Conservation (phyloP, 1,139 yeast genomes). For the Yamadazyma dendronema region DNA sequence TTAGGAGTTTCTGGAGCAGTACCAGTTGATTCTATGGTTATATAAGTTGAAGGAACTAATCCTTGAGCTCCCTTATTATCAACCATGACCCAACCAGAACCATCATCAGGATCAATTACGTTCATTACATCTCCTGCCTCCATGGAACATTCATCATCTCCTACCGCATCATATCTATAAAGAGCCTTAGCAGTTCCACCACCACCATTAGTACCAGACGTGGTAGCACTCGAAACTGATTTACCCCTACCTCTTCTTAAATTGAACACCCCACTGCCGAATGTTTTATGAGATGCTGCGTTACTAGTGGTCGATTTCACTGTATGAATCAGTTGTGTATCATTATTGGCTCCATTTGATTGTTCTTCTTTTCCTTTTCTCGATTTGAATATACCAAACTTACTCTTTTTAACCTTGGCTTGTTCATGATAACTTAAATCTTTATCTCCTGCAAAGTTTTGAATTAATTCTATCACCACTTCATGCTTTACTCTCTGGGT, state of each 20-base stretch:
- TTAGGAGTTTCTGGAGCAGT: conserved; percentile 9
- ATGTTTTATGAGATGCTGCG: conserved; percentile 17
- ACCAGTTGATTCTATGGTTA: conserved; percentile 30
- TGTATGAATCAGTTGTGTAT: conserved; percentile 25
- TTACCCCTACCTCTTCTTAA: conserved; percentile 35
- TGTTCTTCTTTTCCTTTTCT: conserved; percentile 20
- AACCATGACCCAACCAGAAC: conserved; percentile 89
- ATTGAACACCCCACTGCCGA: conserved; percentile 33
- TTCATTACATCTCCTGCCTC: conserved; percentile 59
- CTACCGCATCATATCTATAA: conserved; percentile 68
- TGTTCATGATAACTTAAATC: conserved; percentile 56
- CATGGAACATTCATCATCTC: conserved; percentile 71
- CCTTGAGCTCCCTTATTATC: conserved; percentile 53
- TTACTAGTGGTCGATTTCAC: conserved; percentile 26
- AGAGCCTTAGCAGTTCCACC: conserved; percentile 32
- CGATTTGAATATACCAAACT: conserved; percentile 49
- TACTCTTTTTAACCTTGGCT: conserved; percentile 47
- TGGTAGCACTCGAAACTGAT: conserved; percentile 17
- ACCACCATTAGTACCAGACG: conserved; percentile 18
- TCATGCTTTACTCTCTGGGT: conserved; percentile 70
- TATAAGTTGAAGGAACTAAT: conserved; percentile 82
- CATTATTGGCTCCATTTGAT: conserved; percentile 7
- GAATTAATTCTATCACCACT: conserved; percentile 88
- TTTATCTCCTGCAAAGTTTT: conserved; percentile 77
- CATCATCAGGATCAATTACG: conserved; percentile 71